Evolutionary conservation across 306 rosid species (phyloP).

Genomic region (Oemleria cerasiformis): DNA sequence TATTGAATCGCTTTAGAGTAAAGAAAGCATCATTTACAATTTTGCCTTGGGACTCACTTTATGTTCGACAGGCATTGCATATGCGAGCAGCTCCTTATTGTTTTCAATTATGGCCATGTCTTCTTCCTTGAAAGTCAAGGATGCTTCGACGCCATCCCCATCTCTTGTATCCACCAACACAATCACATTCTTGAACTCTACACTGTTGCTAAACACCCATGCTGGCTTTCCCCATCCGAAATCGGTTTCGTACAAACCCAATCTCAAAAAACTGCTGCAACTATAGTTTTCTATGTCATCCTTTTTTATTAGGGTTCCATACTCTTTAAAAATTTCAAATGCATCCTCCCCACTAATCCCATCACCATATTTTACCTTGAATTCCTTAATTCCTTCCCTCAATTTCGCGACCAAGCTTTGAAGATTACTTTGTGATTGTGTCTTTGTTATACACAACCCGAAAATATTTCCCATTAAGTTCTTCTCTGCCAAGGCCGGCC

Average conservation of each 20-base stretch:
- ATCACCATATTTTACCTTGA: not conserved
- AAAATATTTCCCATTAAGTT: conserved; percentile 19
- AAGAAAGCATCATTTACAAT: too few species aligned
- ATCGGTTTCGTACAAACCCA: conserved; percentile 22
- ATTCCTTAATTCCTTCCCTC: conserved; percentile 6
- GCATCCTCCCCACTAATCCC: not conserved
- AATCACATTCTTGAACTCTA: too few species aligned
- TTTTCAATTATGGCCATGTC: too few species aligned
- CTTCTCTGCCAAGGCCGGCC: conserved; percentile 26
- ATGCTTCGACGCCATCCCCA: too few species aligned
- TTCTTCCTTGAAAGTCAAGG: too few species aligned
- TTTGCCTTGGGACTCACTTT: too few species aligned
- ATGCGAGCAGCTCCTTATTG: too few species aligned
- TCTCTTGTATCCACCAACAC: too few species aligned
- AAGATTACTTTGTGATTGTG: not conserved
- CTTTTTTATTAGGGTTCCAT: not conserved
- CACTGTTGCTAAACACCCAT: too few species aligned
- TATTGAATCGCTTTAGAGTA: too few species aligned
- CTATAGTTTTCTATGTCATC: not conserved
- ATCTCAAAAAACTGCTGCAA: conserved; percentile 29
- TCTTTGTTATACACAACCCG: conserved; percentile 14
- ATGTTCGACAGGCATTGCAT: too few species aligned
- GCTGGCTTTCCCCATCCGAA: conserved; percentile 31
- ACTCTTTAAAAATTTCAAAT: not conserved
- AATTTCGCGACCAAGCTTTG: conserved; percentile 9